phyloP scores from a whole-genome alignment of 1,139 yeast species.

The Diutina scorzettiae region DNA sequence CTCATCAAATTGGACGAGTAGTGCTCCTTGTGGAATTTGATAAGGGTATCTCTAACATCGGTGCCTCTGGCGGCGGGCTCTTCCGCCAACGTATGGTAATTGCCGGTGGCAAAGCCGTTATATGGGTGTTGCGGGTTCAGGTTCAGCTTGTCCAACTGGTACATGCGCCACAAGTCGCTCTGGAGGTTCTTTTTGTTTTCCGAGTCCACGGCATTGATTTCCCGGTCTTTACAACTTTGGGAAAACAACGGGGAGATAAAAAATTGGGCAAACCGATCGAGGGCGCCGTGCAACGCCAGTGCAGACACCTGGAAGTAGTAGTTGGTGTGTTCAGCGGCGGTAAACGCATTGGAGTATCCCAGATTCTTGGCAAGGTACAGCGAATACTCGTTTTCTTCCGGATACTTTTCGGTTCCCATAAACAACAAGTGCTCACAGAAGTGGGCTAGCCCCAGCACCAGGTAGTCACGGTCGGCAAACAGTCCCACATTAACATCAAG shows the following conservation, averaged over 20 bases:
- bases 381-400: conserved; percentile 80
- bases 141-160: conserved; percentile 69
- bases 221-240: conserved; percentile 77
- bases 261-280: conserved; percentile 88
- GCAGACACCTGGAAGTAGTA: conserved; percentile 79
- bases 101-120: conserved; percentile 69
- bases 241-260: conserved; percentile 79
- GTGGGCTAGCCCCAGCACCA: conserved; percentile 83
- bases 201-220: conserved; percentile 88
- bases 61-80: conserved; percentile 36
- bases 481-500: conserved; percentile 88
- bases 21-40: conserved; percentile 47
- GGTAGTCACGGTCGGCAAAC: conserved; percentile 59
- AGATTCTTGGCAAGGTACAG: conserved; percentile 62
- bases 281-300: conserved; percentile 69
- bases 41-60: conserved; percentile 53
- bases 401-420: conserved; percentile 94
- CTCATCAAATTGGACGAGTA: conserved; percentile 80
- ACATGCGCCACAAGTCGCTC: conserved; percentile 78
- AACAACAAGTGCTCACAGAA: conserved; percentile 91
- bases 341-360: conserved; percentile 69
- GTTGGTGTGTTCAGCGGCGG: conserved; percentile 82
- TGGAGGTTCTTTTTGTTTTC: conserved; percentile 92
- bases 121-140: conserved; percentile 66
- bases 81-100: conserved; percentile 46